Evolutionary conservation across 306 rosid species (phyloP).

Genomic region (Inga laurina): DNA sequence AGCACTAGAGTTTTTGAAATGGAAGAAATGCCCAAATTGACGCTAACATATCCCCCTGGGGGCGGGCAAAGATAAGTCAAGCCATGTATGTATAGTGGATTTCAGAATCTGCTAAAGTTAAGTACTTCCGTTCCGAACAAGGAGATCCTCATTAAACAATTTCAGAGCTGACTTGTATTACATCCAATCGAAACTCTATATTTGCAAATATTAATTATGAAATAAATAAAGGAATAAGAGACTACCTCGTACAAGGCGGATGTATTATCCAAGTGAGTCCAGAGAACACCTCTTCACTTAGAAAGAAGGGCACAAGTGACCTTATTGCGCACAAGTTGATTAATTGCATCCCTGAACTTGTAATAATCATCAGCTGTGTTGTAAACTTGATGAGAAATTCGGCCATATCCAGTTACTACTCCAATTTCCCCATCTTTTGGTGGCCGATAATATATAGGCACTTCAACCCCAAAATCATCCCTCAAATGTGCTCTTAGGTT

Average conservation of each 20-base stretch:
- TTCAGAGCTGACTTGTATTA: not conserved
- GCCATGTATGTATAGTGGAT: not conserved
- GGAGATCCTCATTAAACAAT: constrained; percentile 1
- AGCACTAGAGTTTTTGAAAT: not conserved
- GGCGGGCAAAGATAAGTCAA: not conserved
- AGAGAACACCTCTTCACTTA: constrained; percentile 53
- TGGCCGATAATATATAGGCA: constrained; percentile 73
- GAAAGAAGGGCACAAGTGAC: constrained; percentile 69
- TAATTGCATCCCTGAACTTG: constrained; percentile 77
- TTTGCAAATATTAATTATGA: constrained; percentile 8
- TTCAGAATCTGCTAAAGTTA: constrained; percentile 3
- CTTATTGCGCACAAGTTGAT: constrained; percentile 61
- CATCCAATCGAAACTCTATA: constrained; percentile 21
- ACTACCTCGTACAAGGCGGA: constrained; percentile 2
- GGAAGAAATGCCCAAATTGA: constrained; percentile 3
- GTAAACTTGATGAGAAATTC: constrained; percentile 93
- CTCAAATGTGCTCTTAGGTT: constrained; percentile 70
- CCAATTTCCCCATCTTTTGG: constrained; percentile 63
- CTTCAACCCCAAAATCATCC: constrained; percentile 77
- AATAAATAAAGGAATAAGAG: constrained; percentile 1
- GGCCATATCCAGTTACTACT: constrained; percentile 74
- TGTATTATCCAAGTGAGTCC: not conserved
- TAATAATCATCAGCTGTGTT: constrained; percentile 78
- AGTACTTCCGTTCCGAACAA: constrained; percentile 7
- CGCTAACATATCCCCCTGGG: not conserved